Base-by-base conservation (phyloP, 306 rosid genomes). In the Dryas octopetala region DNA sequence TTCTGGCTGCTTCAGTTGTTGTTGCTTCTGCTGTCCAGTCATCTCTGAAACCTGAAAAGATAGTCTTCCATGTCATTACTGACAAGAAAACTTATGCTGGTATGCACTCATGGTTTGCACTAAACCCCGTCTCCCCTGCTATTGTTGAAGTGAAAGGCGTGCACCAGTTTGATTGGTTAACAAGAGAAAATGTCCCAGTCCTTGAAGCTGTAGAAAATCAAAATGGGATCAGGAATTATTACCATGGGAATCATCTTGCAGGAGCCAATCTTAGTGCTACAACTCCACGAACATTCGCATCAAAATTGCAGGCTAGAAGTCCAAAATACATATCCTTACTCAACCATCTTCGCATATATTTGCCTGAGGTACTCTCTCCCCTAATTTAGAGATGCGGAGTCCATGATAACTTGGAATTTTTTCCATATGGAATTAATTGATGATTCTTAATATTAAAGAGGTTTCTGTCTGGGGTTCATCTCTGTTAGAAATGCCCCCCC, bases 41-140 rank as follows among this genome's bases (percentile, higher is more conserved):
- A 71, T 89, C 99, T 72, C 69, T 26, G 64, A 76, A 84, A 74
- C 97, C 99, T 78, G 98, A 88, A 75, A 86, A 88, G 73, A 86
- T 96, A 75, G 98, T 96, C 81, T 96, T 96, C 82, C 99, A 96
- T 89, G 83, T 96, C 86, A 92, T 96, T 76, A 96, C 99, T 1
- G 99, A 96, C 84, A 96, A 92, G 84, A 96, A 96, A 81, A 96
- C 99, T 44, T 96, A 92, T 17, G 95, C 97, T 16, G 98, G 97
- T 70, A 96, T 96, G 99, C 99, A 92, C 90, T 96, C 99, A 45
- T 96, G 99, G 99, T 96, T 96, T 88, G 98, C 99, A 12, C 79
- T 96, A 71, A 96, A 96, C 79, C 88, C 99, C n/a, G 81, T 76
- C 71, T 80, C 88, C 76, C 99, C 99, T 65, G 98, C 99, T 57